phyloP scores from a whole-genome alignment of 768 basidiomycete genomes.

The Symmetrospora coprosmae region DNA sequence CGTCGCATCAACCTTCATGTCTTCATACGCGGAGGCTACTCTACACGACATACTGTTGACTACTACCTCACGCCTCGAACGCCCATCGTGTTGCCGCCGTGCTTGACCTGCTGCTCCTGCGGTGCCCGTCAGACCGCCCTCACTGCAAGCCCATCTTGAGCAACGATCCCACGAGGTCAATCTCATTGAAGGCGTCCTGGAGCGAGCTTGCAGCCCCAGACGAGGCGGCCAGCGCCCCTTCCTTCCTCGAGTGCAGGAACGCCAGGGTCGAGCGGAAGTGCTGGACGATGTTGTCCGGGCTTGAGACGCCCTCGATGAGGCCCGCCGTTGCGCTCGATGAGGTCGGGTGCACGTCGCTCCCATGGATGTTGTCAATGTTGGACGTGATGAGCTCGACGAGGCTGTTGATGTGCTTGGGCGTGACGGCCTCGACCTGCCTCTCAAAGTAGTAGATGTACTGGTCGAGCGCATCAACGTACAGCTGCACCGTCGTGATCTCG shows the following conservation, averaged over 20 bases:
- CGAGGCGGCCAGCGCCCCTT: background rate
- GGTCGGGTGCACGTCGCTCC: conserved; percentile 73
- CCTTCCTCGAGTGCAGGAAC: conserved; percentile 35
- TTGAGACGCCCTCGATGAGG: conserved; percentile 77
- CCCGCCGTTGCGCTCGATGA: conserved; percentile 59
- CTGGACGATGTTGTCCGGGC: conserved; percentile 79
- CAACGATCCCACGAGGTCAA: conserved; percentile 12
- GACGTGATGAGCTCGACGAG: conserved; percentile 89
- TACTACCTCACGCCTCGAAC: too few species aligned
- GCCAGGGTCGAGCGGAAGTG: conserved; percentile 83
- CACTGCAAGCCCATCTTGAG: conserved; percentile 18
- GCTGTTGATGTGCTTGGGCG: conserved; percentile 90
- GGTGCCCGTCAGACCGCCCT: too few species aligned
- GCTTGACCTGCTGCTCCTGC: too few species aligned
- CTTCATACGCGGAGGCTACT: too few species aligned
- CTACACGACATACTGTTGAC: too few species aligned
- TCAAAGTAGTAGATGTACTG: conserved; percentile 94
- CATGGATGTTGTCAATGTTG: conserved; percentile 79
- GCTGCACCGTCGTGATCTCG: conserved; percentile 87
- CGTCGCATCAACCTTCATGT: too few species aligned
- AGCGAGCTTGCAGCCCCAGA: background rate
- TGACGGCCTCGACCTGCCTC: conserved; percentile 78
- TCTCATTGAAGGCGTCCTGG: background rate
- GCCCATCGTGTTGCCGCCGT: too few species aligned
- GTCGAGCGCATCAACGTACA: conserved; percentile 91